Evolutionary conservation across 2,329 filamentous ascomycete genomes (phyloP), one percentile per base, ranked within the genome.

Genomic region (Trichophyton rubrum): DNA sequence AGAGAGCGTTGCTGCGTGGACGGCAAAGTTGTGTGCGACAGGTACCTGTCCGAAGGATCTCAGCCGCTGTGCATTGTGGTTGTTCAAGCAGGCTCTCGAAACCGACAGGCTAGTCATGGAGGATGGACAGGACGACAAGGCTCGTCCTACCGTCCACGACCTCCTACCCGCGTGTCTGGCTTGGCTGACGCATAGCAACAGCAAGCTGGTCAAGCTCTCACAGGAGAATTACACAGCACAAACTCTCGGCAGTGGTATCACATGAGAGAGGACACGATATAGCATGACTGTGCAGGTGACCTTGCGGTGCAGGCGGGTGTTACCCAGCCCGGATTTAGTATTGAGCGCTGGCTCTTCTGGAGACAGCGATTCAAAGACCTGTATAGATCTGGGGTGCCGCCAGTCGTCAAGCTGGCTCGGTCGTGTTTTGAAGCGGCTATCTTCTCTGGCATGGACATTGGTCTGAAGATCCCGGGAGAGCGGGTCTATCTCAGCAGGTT

Each of bases 201-300:
- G 6, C 53, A 56, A 56, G 53, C 53, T 56, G n/a, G n/a, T 56
- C 17, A 56, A 17, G 38, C 53, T 56, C 53, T 35, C 53, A 56
- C n/a, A 35, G n/a, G 30, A 22, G 15, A 41, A 56, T 17, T 56
- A 56, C 53, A 56, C 8, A 9, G 22, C 20, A 6, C 22, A 22
- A 3, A 2, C 11, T 15, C 45, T 20, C 5, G 45, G 13, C 2
- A 3, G 20, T 27, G 13, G 20, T 47, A 47, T 17, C 15, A n/a
- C 40, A 38, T 13, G 33, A 38, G 33, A n/a, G 33, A 38, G 33
- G 11, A 55, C 15, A 55, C 22, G n/a, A 56, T 13, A 20, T 15
- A 15, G 22, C 30, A 41, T 38, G 9, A 56, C n/a, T 24, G 17
- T 24, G 22, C 53, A 3, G 53, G 53, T 27, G 27, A 56, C 53